Evolutionary conservation across 495 filamentous ascomycete genomes (phyloP).

Genomic region (Podospora fimiseda): DNA sequence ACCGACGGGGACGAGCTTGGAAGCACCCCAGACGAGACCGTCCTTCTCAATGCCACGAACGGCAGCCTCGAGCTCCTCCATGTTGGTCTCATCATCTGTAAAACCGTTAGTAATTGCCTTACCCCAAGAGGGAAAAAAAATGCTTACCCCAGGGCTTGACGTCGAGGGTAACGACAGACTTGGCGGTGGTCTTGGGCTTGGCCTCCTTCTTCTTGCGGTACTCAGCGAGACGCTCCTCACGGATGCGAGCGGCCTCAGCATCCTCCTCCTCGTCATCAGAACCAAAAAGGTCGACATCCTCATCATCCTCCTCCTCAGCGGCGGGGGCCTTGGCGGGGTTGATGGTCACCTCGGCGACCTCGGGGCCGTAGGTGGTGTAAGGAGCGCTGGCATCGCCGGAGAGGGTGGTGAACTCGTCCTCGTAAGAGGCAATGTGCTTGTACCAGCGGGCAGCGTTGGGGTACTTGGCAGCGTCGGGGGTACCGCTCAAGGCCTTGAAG

Average conservation of each 20-base stretch:
- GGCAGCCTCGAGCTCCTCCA: conserved; percentile 70
- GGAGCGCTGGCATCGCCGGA: conserved; percentile 84
- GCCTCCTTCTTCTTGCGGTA: conserved; percentile 96
- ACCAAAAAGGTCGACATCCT: conserved; percentile 85
- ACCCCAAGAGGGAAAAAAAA: neutral
- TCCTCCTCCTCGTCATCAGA: conserved; percentile 91
- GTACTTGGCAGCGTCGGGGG: conserved; percentile 77
- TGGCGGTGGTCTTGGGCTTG: conserved; percentile 85
- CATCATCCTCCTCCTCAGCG: conserved; percentile 59
- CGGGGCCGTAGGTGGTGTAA: conserved; percentile 88
- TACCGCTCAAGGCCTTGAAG: conserved; percentile 78
- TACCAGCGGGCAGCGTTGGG: conserved; percentile 95
- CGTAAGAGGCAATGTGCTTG: conserved; percentile 91
- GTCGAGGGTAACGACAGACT: conserved; percentile 91
- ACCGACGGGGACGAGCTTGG: conserved; percentile 79
- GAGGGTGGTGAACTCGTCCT: conserved; percentile 83
- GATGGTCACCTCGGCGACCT: conserved; percentile 61
- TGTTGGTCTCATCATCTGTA: conserved; percentile 84
- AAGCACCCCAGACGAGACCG: conserved; percentile 92
- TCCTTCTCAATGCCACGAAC: conserved; percentile 87
- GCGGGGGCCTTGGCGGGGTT: conserved; percentile 84
- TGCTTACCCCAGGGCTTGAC: conserved; percentile 96
- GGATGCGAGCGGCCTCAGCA: conserved; percentile 70
- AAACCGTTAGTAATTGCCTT: neutral
- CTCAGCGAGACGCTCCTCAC: conserved; percentile 81